Base-by-base conservation (phyloP, 2,329 filamentous ascomycete genomes). In the Pestalotiopsis sp. region DNA sequence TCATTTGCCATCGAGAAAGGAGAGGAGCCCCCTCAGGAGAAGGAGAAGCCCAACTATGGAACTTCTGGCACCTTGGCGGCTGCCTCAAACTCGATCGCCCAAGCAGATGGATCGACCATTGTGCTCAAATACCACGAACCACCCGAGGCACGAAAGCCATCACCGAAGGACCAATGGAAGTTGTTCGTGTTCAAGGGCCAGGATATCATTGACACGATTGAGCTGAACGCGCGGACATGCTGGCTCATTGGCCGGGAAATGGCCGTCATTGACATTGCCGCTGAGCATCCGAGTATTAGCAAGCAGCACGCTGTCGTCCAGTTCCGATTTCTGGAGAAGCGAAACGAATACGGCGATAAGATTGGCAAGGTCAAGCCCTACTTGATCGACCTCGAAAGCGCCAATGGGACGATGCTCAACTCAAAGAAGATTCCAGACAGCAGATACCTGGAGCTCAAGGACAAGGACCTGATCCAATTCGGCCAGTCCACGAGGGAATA, bases 111-210 rank as follows among this genome's bases (percentile, higher is more conserved):
- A 68, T 92, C 90, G 3, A 87, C 87, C 25, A 90, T 97, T 67
- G 90, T 93, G 3, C 88, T 99, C 61, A 98, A 98, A 83, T 99
- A 99, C 80, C 93, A 98, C 82, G 96, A 99, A 81, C 96, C 96
- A 1, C 84, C 93, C 12, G 96, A 99, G 83, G 93, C 95, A 64
- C 92, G 96, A 69, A 97, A 97, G 74, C 93, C 96, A 0, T 87
- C 95, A 0, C 77, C 91, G 0, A 91, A 90, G 67, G 90, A 96
- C 73, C 83, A 89, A 68, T 99, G 95, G 95, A 93, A 93, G 70
- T 84, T 99, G 62, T 98, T 97, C 78, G 88, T 98, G 25, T 99
- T 99, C 87, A 97, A 97, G 77, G 93, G 90, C 12, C 80, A 87
- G 36, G 92, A 94, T 68, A 86, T 97, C 3, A 80, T 97, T 41